Conservation (phyloP, 495 filamentous ascomycete species). For the Aspergillus ostianus region DNA sequence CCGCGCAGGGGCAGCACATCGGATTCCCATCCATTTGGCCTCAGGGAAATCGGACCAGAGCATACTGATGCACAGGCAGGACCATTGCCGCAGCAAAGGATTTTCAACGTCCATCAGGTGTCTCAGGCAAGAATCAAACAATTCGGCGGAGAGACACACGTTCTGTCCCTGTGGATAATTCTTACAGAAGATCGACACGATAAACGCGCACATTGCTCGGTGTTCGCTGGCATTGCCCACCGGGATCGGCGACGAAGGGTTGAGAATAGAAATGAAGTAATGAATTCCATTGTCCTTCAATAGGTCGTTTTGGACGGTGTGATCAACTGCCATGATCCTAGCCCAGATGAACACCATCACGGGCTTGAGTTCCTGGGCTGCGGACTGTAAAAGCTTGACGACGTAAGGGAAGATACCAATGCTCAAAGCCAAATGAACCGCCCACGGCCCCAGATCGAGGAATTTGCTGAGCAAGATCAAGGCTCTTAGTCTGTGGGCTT, state of each 20-base stretch:
- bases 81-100: slow-evolving; percentile 90
- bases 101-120: slow-evolving; percentile 85
- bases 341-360: slow-evolving; percentile 99
- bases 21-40: slow-evolving; percentile 91
- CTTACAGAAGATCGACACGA: slow-evolving; percentile 94
- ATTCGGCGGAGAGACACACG: slow-evolving; percentile 75
- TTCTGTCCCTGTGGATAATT: slow-evolving; percentile 86
- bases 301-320: slow-evolving; percentile 86
- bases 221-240: slow-evolving; percentile 86
- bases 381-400: slow-evolving; percentile 90
- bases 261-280: slow-evolving; percentile 91
- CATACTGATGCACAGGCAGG: slow-evolving; percentile 92
- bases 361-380: slow-evolving; percentile 89
- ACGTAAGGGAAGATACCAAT: slow-evolving; percentile 99
- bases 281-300: slow-evolving; percentile 95
- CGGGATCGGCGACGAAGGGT: slow-evolving; percentile 76
- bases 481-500: slow-evolving; percentile 90
- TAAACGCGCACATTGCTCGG: slow-evolving; percentile 98
- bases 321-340: slow-evolving; percentile 90
- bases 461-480: slow-evolving; percentile 92
- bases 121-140: slow-evolving; percentile 78
- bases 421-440: slow-evolving; percentile 90
- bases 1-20: slow-evolving; percentile 72
- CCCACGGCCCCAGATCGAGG: slow-evolving; percentile 94
- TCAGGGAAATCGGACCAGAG: slow-evolving; percentile 89